These are phyloP conservation scores for Neocatenulostroma microsporum DNA, from an alignment of 2,329 filamentous ascomycete genomes.

Conservation along the genomic window DNA sequence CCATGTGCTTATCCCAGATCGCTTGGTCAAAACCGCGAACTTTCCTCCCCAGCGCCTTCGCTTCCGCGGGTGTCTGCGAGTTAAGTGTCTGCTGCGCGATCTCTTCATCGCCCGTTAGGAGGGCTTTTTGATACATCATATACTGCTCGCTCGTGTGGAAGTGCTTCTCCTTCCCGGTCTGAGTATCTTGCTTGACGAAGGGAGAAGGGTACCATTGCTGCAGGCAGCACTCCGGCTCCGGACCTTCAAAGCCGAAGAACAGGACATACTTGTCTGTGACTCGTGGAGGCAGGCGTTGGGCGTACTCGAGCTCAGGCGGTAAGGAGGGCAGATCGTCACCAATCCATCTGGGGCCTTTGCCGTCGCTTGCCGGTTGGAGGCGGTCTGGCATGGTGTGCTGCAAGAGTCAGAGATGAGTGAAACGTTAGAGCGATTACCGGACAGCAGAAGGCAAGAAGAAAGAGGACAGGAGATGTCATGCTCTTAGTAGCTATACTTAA, in stretches of 20 bases:
- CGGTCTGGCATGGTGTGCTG: too few relatives aligned
- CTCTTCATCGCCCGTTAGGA: constrained; percentile 25
- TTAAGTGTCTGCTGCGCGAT: constrained; percentile 23
- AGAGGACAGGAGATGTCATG: too few relatives aligned
- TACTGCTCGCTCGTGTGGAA: constrained; percentile 23
- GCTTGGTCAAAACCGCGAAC: constrained; percentile 27
- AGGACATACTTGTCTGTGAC: constrained; percentile 18
- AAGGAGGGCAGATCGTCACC: constrained; percentile 12
- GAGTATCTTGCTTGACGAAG: constrained; percentile 8
- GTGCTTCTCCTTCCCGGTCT: constrained; percentile 7
- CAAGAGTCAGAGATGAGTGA: too few relatives aligned
- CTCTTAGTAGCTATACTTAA: too few relatives aligned
- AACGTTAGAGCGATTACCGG: too few relatives aligned
- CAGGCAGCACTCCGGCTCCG: constrained; percentile 16
- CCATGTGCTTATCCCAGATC: constrained; percentile 25
- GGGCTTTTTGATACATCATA: constrained; percentile 33
- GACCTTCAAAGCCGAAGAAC: constrained; percentile 18
- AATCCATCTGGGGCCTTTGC: constrained; percentile 14
- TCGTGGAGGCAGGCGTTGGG: constrained; percentile 13
- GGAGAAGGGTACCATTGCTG: constrained; percentile 21
- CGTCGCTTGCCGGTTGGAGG: too few relatives aligned
- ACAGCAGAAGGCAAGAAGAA: too few relatives aligned
- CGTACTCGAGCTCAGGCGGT: constrained; percentile 9
- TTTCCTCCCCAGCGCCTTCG: constrained; percentile 26
- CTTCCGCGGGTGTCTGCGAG: constrained; percentile 18